These are phyloP conservation scores for Leccinum holopus DNA, from an alignment of 1,284 basidiomycete species.

Conservation along the genomic window DNA sequence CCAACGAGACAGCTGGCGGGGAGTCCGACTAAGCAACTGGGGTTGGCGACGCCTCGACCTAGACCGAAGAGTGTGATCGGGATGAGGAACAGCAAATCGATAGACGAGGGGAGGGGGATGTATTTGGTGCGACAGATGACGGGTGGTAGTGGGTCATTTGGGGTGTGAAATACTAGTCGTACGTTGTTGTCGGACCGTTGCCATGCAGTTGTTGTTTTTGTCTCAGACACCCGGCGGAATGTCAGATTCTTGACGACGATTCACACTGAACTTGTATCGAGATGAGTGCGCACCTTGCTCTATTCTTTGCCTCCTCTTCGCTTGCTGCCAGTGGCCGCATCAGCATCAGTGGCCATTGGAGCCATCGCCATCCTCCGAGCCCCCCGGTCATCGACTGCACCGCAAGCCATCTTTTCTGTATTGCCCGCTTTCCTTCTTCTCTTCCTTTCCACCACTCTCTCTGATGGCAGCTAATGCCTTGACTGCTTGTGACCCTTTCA, in stretches of 20 bases:
- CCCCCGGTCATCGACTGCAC: slow-evolving; percentile 6
- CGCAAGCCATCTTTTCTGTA: background rate
- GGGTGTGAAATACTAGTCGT: slow-evolving; percentile 17
- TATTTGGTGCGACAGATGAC: slow-evolving; percentile 70
- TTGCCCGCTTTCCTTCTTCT: slow-evolving; percentile 8
- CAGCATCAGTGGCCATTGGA: slow-evolving; percentile 8
- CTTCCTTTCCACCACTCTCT: slow-evolving; percentile 19
- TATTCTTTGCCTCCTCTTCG: background rate
- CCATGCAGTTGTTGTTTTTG: slow-evolving; percentile 18
- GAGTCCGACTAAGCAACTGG: slow-evolving; percentile 60
- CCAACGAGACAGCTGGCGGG: slow-evolving; percentile 52
- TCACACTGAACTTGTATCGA: background rate
- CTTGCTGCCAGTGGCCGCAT: slow-evolving; percentile 6
- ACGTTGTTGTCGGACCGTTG: slow-evolving; percentile 12
- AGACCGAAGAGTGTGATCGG: slow-evolving; percentile 66
- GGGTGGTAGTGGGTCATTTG: slow-evolving; percentile 42
- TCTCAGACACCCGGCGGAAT: background rate
- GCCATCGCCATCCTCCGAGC: background rate
- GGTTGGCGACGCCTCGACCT: slow-evolving; percentile 37
- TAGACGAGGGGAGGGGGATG: slow-evolving; percentile 65
- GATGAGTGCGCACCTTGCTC: background rate
- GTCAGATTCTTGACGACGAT: background rate
- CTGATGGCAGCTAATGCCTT: slow-evolving; percentile 22
- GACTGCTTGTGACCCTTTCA: slow-evolving; percentile 14
- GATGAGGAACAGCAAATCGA: slow-evolving; percentile 53